Conservation (phyloP, 257 asterid species). For the Datura wrightii region DNA sequence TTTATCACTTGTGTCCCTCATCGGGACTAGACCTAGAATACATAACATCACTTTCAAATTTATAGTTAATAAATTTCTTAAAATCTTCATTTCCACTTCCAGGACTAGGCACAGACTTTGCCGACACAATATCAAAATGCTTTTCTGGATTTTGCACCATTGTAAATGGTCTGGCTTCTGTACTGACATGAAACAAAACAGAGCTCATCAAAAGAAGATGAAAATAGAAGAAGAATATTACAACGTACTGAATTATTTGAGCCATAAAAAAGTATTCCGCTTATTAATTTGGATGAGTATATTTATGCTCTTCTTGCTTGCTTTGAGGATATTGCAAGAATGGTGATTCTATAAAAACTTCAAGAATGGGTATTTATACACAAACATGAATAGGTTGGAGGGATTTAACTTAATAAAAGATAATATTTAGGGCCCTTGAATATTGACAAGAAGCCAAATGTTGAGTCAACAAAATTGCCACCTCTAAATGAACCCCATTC, state of each 20-base stretch:
- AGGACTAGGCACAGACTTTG: constrained; percentile 36
- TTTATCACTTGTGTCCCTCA: not conserved
- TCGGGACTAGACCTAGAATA: constrained; percentile 49
- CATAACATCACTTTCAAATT: not conserved
- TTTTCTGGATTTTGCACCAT: not conserved
- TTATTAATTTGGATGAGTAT: no score
- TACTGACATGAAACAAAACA: not conserved
- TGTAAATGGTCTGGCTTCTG: constrained; percentile 12
- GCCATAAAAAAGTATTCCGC: not conserved
- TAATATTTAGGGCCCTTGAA: no score
- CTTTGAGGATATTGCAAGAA: not conserved
- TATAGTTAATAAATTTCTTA: not conserved
- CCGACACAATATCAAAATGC: not conserved
- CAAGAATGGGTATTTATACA: not conserved
- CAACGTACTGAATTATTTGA: not conserved
- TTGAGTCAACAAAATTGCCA: not conserved
- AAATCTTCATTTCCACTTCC: constrained; percentile 25
- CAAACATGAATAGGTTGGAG: no score
- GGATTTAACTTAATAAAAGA: not conserved
- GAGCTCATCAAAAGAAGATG: constrained; percentile 12
- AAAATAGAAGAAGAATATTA: not conserved
- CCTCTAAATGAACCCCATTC: not conserved
- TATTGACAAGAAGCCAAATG: not conserved
- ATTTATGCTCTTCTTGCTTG: no score
- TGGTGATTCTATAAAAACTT: not conserved